Percentiles rank a stretch among this genome's conserved stretches.
Evolutionary conservation across 1,139 yeast genomes (phyloP).

Genomic region (Taiozyma sp.): DNA sequence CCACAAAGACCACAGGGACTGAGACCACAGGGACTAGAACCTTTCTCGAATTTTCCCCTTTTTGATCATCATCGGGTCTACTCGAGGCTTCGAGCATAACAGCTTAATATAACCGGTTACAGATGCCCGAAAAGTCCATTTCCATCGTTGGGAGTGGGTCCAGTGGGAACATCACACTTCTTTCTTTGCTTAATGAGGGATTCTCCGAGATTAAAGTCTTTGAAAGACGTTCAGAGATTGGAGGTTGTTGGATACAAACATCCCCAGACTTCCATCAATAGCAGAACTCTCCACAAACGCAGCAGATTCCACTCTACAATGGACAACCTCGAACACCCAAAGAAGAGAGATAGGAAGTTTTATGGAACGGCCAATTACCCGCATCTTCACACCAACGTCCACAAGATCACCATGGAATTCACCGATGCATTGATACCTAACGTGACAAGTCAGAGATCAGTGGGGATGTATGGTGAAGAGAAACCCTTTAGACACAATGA

Average conservation of each 20-base stretch:
- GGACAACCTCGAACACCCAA: not conserved
- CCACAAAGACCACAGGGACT: no score
- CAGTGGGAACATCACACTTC: constrained; percentile 18
- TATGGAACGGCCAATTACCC: constrained; percentile 8
- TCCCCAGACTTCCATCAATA: not conserved
- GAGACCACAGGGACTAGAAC: no score
- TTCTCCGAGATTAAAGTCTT: constrained; percentile 28
- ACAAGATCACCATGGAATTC: constrained; percentile 5
- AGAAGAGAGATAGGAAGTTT: constrained; percentile 1
- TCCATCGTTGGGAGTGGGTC: constrained; percentile 23
- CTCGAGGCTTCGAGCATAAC: no score
- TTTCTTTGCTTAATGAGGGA: constrained; percentile 10
- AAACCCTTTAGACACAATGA: constrained; percentile 11
- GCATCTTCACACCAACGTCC: constrained; percentile 8
- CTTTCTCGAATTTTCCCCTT: no score
- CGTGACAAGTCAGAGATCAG: not conserved
- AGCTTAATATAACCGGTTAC: no score
- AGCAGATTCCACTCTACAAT: not conserved
- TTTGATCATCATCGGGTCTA: no score
- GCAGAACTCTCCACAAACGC: not conserved
- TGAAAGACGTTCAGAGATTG: constrained; percentile 26
- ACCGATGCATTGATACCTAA: constrained; percentile 5
- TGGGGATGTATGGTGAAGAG: constrained; percentile 3
- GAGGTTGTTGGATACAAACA: constrained; percentile 30
- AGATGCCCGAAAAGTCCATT: not conserved